These are phyloP conservation scores for Carex kokanica DNA, from an alignment of 176 grass and related monocot genomes.

Conservation along the genomic window DNA sequence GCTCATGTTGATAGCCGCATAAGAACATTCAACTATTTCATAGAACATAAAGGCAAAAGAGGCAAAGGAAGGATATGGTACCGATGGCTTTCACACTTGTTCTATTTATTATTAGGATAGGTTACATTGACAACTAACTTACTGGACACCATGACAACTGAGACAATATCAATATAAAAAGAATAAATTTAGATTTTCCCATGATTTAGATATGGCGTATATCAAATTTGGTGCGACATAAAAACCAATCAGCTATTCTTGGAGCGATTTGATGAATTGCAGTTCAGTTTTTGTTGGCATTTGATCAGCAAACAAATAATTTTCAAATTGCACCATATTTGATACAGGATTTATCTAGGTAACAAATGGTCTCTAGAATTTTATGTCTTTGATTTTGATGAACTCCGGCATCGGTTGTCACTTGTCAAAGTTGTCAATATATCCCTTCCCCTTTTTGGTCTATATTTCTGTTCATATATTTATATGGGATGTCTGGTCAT, in stretches of 20 bases:
- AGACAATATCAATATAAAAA: constrained; percentile 7
- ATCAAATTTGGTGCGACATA: not conserved
- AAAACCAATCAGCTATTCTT: not conserved
- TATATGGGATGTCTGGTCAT: not conserved
- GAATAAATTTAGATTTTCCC: not conserved
- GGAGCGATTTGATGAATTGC: not conserved
- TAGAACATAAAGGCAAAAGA: not conserved
- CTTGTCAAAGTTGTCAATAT: not conserved
- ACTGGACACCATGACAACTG: not conserved
- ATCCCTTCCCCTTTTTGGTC: not conserved
- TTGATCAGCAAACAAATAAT: not conserved
- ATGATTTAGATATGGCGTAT: not conserved
- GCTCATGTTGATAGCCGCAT: not conserved
- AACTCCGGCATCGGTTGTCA: not conserved
- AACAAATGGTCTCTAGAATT: not conserved
- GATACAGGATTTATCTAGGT: not conserved
- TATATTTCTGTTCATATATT: not conserved
- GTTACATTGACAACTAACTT: not conserved
- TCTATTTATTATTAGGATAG: constrained; percentile 1
- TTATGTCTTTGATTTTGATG: not conserved
- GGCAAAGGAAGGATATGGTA: not conserved
- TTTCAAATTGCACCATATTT: not conserved
- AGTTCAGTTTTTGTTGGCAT: not conserved
- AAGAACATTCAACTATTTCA: not conserved
- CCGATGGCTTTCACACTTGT: not conserved